Evolutionary conservation across 148 eudicot species (phyloP).

Genomic region (Spergularia marina): DNA sequence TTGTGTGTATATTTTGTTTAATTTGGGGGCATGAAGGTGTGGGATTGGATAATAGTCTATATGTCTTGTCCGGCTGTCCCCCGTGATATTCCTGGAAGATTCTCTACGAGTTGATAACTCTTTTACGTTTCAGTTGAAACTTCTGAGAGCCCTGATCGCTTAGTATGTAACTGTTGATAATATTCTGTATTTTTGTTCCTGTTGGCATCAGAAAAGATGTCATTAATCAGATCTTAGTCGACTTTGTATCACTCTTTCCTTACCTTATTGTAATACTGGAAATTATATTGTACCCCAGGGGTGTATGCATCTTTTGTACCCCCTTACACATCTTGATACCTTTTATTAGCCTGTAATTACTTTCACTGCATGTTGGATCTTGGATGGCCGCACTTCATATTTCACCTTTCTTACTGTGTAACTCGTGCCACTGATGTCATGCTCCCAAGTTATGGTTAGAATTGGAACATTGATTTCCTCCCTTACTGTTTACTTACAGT

Average conservation of each 20-base stretch:
- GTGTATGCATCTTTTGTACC: no score
- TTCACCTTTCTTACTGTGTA: neutral
- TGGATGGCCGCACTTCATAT: neutral
- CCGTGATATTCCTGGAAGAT: neutral
- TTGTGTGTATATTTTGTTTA: neutral
- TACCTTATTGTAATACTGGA: neutral
- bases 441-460: constrained; percentile 12
- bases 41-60: neutral
- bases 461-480: constrained; percentile 7
- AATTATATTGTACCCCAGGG: neutral
- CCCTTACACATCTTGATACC: neutral
- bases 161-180: no score
- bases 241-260: neutral
- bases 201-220: no score
- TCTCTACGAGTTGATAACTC: no score
- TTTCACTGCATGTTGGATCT: neutral
- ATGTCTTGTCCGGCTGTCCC: neutral
- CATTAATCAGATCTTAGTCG: no score
- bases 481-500: constrained; percentile 40
- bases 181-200: no score
- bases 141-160: no score
- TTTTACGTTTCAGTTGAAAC: no score
- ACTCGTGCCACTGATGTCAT: neutral
- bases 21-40: neutral
- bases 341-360: neutral